phyloP scores from a whole-genome alignment of 768 basidiomycete species.

The Tremella yokohamensis region DNA sequence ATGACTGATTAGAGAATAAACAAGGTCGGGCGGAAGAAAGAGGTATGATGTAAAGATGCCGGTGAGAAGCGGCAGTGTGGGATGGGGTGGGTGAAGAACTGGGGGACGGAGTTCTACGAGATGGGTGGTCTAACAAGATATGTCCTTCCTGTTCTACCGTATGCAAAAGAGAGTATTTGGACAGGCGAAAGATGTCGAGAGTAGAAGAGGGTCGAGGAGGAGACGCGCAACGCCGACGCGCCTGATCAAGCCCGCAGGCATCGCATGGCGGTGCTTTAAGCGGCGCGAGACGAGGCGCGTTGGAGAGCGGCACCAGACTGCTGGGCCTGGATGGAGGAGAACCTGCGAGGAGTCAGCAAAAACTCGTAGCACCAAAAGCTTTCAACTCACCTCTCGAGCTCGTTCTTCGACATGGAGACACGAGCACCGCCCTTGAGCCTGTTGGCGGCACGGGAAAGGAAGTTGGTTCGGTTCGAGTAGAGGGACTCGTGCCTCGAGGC shows the following conservation, averaged over 20 bases:
- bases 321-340: slow-evolving; percentile 50
- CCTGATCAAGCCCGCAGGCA: slow-evolving; percentile 6
- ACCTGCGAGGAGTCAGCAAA: slow-evolving; percentile 22
- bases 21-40: too few relatives aligned
- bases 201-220: neutral
- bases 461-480: slow-evolving; percentile 91
- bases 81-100: too few relatives aligned
- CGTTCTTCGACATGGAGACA: slow-evolving; percentile 54
- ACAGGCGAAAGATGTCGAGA: neutral
- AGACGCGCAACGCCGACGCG: slow-evolving; percentile 3
- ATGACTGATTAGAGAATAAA: slow-evolving; percentile 1
- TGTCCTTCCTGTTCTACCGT: too few relatives aligned
- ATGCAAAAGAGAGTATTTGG: too few relatives aligned
- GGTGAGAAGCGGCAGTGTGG: too few relatives aligned
- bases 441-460: slow-evolving; percentile 83
- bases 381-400: slow-evolving; percentile 43
- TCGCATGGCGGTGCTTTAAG: neutral
- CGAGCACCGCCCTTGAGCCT: slow-evolving; percentile 67
- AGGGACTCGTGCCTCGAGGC: slow-evolving; percentile 88
- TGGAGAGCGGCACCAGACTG: slow-evolving; percentile 51
- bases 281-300: slow-evolving; percentile 28
- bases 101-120: too few relatives aligned
- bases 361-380: neutral
- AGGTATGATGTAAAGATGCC: too few relatives aligned
- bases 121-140: too few relatives aligned